Evolutionary conservation across 306 rosid species (phyloP).

Genomic region (Myrica gale): DNA sequence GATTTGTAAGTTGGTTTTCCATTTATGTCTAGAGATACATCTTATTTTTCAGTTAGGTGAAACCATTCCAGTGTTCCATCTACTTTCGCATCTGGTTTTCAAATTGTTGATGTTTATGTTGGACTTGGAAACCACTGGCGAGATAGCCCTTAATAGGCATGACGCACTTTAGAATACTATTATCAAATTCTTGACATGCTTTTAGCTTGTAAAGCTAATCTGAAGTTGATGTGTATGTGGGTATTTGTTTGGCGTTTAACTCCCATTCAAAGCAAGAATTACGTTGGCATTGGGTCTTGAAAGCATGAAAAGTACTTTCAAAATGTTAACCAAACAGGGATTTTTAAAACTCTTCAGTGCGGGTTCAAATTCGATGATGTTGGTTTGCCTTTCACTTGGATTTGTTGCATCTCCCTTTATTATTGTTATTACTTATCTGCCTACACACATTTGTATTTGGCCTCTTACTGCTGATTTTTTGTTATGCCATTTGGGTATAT

Average conservation of each 20-base stretch:
- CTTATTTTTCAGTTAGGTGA: constrained; percentile 17
- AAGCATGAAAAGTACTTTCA: neutral
- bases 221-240: neutral
- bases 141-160: neutral
- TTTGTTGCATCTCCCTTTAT: neutral
- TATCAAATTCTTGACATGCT: constrained; percentile 1
- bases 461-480: constrained; percentile 7
- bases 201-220: neutral
- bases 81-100: neutral
- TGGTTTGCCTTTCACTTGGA: neutral
- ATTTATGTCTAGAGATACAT: neutral
- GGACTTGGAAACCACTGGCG: neutral
- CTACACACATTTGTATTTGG: neutral
- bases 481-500: neutral
- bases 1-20: neutral
- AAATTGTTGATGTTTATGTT: neutral
- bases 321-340: neutral
- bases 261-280: too few relatives aligned
- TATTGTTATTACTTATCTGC: too few relatives aligned
- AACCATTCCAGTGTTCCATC: neutral
- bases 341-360: neutral
- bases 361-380: neutral
- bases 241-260: too few relatives aligned
- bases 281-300: constrained; percentile 3
- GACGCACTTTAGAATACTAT: neutral